Conservation (phyloP, 805 yeast genomes). For the Zygoascus bituminiphila region DNA sequence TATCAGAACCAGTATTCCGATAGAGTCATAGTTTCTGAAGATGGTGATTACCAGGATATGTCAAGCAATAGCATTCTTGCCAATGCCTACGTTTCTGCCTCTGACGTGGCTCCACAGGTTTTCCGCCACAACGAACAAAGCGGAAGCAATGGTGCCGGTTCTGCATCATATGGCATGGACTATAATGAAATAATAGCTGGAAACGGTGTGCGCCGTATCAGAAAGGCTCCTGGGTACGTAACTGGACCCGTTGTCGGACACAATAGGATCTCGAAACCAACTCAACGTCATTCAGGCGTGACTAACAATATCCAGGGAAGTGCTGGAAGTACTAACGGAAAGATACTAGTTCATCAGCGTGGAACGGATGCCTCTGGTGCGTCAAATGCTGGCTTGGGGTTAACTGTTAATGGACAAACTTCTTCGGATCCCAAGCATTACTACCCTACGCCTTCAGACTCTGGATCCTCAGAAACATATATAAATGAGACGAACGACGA, state of each 20-base stretch:
- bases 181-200: background rate
- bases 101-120: background rate
- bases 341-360: background rate
- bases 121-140: background rate
- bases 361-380: background rate
- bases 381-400: background rate
- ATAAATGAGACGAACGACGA: conserved; percentile 2
- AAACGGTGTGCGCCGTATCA: background rate
- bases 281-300: background rate
- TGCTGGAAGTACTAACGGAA: background rate
- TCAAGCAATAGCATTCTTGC: background rate
- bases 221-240: background rate
- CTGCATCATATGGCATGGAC: background rate
- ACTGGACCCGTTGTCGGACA: background rate
- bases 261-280: background rate
- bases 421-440: background rate
- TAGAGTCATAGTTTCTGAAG: background rate
- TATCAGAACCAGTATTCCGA: background rate
- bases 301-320: background rate
- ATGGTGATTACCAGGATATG: background rate
- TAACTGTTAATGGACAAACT: background rate
- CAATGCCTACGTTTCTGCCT: background rate
- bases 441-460: conserved; percentile 20
- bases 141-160: background rate
- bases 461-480: conserved; percentile 12